phyloP scores from a whole-genome alignment of 2,329 filamentous ascomycete genomes.

The Diaporthe ampelina region DNA sequence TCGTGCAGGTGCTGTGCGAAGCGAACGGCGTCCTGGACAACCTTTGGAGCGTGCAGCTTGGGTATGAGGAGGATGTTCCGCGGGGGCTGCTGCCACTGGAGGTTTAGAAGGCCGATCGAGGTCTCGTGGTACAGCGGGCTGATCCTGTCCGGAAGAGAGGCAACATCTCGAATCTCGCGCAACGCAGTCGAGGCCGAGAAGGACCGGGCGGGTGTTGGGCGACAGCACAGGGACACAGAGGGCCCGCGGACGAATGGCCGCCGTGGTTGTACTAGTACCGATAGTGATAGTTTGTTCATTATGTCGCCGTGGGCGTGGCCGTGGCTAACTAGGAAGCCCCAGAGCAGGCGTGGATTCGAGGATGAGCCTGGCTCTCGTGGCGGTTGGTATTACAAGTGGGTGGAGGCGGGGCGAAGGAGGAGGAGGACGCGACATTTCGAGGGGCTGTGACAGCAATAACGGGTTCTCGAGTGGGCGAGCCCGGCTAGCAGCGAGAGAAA shows the following conservation, averaged over 20 bases:
- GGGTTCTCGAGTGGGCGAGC: not conserved
- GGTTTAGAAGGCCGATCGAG: slow-evolving; percentile 65
- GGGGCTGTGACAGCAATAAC: not conserved
- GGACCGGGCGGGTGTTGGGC: slow-evolving; percentile 46
- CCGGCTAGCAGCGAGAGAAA: not conserved
- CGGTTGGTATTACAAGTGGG: slow-evolving; percentile 12
- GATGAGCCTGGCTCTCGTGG: slow-evolving; percentile 11
- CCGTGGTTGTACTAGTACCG: not conserved
- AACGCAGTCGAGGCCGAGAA: slow-evolving; percentile 65
- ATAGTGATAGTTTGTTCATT: slow-evolving; percentile 25
- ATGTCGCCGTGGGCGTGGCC: not conserved
- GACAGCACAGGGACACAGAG: not conserved
- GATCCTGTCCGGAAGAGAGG: slow-evolving; percentile 66
- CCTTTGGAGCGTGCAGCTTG: slow-evolving; percentile 69
- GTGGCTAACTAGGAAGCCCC: slow-evolving; percentile 1
- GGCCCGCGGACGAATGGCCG: slow-evolving; percentile 32
- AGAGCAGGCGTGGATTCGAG: not conserved
- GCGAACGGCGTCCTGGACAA: slow-evolving; percentile 65
- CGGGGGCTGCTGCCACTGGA: slow-evolving; percentile 68
- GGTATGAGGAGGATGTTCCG: slow-evolving; percentile 71
- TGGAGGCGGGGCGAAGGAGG: slow-evolving; percentile 9
- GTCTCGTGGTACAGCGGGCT: slow-evolving; percentile 75
- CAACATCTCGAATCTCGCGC: slow-evolving; percentile 64
- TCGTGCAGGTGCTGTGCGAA: slow-evolving; percentile 80
- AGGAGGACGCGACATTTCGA: slow-evolving; percentile 39